phyloP scores from a whole-genome alignment of 1,139 yeast genomes.

The Suhomyces maxii region DNA sequence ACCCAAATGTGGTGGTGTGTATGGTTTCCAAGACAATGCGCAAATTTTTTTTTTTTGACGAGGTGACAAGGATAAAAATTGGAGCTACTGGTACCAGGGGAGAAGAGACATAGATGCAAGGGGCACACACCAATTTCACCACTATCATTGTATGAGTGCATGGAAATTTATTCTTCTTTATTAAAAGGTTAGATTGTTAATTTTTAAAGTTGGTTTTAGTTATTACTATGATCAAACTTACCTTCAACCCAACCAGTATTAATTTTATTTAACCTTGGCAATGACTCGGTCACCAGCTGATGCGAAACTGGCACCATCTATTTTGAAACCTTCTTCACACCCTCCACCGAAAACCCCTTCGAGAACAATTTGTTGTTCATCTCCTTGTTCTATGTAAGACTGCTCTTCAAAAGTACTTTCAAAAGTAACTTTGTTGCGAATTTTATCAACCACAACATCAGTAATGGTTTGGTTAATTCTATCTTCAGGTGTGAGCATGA shows the following conservation, averaged over 20 bases:
- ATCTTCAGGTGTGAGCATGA: conserved; percentile 45
- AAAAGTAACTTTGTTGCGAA: conserved; percentile 6
- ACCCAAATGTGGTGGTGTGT: background rate
- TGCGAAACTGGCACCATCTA: conserved; percentile 39
- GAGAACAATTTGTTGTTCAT: background rate
- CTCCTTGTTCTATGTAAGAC: conserved; percentile 12
- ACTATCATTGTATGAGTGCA: too few species aligned
- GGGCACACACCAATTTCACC: background rate
- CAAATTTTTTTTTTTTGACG: background rate
- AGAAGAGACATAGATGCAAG: background rate
- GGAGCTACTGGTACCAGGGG: background rate
- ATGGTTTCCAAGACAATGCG: background rate
- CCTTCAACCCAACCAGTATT: too few species aligned
- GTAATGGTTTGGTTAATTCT: conserved; percentile 13
- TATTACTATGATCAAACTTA: too few species aligned
- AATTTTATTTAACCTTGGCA: background rate
- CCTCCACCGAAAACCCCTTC: conserved; percentile 46
- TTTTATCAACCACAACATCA: background rate
- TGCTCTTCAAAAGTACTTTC: conserved; percentile 38
- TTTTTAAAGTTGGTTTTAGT: too few species aligned
- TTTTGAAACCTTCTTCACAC: conserved; percentile 44
- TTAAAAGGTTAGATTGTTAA: too few species aligned
- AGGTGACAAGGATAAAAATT: background rate
- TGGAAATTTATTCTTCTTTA: too few species aligned
- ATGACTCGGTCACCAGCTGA: conserved; percentile 42